phyloP scores from a whole-genome alignment of 148 eudicot genomes.

The Rhododendron henanense region DNA sequence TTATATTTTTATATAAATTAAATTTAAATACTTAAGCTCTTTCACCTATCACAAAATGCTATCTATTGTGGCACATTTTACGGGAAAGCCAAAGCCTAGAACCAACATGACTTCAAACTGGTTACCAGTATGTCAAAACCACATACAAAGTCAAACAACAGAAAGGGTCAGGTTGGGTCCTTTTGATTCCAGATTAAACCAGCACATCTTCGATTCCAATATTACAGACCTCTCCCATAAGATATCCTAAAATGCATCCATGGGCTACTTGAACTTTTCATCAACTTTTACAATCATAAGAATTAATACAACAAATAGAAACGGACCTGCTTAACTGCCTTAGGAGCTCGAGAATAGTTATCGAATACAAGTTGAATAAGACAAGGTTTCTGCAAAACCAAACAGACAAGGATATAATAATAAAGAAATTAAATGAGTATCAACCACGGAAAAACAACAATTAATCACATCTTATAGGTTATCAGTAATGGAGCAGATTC shows the following conservation, averaged over 20 bases:
- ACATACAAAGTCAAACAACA: not conserved
- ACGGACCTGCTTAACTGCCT: conserved; percentile 84
- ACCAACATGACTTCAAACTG: not conserved
- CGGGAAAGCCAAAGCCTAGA: not conserved
- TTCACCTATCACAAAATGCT: not conserved
- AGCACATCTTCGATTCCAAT: not conserved
- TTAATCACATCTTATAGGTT: not conserved
- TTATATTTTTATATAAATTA: not conserved
- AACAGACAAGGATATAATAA: not conserved
- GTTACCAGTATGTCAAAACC: not conserved
- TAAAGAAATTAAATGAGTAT: not conserved
- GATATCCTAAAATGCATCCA: not conserved
- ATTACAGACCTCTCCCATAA: not conserved
- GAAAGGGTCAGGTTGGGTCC: not conserved
- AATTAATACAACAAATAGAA: not conserved
- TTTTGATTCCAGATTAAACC: not conserved
- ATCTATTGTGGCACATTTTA: not conserved
- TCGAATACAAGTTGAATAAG: conserved; percentile 85
- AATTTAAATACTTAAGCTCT: not conserved
- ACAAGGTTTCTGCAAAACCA: conserved; percentile 62
- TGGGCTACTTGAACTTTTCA: conserved; percentile 6
- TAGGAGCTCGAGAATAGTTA: conserved; percentile 62
- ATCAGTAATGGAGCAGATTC: conserved; percentile 1
- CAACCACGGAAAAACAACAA: not conserved
- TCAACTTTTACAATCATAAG: not conserved